phyloP scores from a whole-genome alignment of 2,329 filamentous ascomycete genomes.

The Neofusicoccum sp. region DNA sequence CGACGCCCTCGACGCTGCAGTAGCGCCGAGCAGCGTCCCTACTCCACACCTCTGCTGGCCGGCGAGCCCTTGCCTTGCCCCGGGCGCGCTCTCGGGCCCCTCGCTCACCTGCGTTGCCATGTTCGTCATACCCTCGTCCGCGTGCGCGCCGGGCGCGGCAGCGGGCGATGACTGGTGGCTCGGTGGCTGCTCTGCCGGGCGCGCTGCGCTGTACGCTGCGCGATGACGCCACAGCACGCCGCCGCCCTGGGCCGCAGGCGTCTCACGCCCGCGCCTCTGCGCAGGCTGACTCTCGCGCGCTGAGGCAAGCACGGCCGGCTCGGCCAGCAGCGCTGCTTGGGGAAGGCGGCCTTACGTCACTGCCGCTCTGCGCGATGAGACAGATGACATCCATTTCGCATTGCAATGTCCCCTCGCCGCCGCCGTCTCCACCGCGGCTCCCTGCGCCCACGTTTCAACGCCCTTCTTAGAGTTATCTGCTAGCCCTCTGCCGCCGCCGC shows the following conservation, averaged over 20 bases:
- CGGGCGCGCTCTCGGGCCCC: constrained; percentile 1
- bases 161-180: constrained; percentile 14
- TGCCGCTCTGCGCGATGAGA: not conserved
- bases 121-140: constrained; percentile 15
- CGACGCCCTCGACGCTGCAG: constrained; percentile 13
- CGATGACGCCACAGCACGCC: constrained; percentile 4
- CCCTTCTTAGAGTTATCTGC: constrained; percentile 12
- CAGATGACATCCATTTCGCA: constrained; percentile 11
- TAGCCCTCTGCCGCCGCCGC: not conserved
- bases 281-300: constrained; percentile 8
- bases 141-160: constrained; percentile 12
- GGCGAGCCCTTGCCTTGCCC: constrained; percentile 12
- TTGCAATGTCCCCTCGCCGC: not conserved
- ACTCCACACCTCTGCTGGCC: constrained; percentile 6
- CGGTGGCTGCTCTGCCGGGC: constrained; percentile 15
- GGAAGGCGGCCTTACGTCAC: constrained; percentile 6
- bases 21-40: constrained; percentile 15
- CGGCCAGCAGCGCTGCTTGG: not conserved
- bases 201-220: constrained; percentile 6
- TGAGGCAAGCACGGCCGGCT: not conserved
- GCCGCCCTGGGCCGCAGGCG: not conserved
- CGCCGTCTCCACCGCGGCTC: constrained; percentile 11
- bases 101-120: constrained; percentile 14
- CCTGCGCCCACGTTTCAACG: constrained; percentile 15
- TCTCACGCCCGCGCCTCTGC: constrained; percentile 1